Evolutionary conservation across 2,329 filamentous ascomycete species (phyloP).

Genomic region (Cadophora sp.): DNA sequence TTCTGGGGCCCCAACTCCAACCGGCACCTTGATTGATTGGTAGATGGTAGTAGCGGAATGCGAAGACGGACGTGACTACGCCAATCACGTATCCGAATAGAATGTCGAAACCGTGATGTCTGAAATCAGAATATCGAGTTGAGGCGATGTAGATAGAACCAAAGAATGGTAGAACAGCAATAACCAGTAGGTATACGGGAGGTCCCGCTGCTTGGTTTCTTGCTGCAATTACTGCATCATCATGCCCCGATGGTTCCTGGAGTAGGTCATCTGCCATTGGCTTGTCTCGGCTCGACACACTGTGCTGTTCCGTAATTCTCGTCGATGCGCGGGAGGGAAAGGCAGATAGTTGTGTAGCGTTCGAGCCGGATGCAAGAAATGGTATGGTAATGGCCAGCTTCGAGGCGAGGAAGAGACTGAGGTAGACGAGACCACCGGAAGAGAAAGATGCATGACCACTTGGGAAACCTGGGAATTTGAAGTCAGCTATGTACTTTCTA

Average conservation of each 20-base stretch:
- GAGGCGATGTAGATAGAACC: conserved; percentile 81
- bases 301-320: conserved; percentile 44
- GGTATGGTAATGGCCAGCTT: conserved; percentile 80
- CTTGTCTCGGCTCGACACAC: neutral
- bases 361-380: conserved; percentile 62
- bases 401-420: conserved; percentile 85
- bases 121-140: conserved; percentile 86
- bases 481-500: neutral
- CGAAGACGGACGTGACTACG: conserved; percentile 71
- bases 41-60: conserved; percentile 86
- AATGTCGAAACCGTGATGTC: conserved; percentile 93
- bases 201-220: conserved; percentile 82
- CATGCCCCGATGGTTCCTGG: conserved; percentile 36
- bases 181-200: conserved; percentile 76
- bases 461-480: conserved; percentile 65
- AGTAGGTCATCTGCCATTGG: conserved; percentile 13
- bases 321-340: conserved; percentile 70
- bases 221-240: conserved; percentile 53
- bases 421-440: conserved; percentile 82
- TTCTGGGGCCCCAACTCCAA: conserved; percentile 88
- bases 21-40: conserved; percentile 80
- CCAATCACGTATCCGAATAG: conserved; percentile 85
- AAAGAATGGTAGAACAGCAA: conserved; percentile 75
- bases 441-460: conserved; percentile 79
- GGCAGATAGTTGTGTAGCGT: conserved; percentile 66